phyloP scores from a whole-genome alignment of 2,329 filamentous ascomycete species.

The Curvularia sp. region DNA sequence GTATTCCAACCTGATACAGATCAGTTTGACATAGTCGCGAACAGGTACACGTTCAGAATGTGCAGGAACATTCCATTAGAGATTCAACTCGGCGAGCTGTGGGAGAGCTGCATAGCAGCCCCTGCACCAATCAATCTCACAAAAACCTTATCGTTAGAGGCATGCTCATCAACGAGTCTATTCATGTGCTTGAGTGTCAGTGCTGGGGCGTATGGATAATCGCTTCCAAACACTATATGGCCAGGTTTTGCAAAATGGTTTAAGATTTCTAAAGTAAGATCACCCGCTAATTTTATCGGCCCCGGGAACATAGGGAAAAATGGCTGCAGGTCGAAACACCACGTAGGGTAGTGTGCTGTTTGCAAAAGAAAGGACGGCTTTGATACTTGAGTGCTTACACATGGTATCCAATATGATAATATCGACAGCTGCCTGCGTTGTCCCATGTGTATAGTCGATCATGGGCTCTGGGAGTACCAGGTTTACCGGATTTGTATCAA shows the following conservation, averaged over 20 bases:
- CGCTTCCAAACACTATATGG: background rate
- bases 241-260: background rate
- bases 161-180: background rate
- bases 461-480: background rate
- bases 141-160: background rate
- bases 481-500: background rate
- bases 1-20: too few relatives aligned
- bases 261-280: background rate
- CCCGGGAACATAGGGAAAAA: too few relatives aligned
- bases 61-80: background rate
- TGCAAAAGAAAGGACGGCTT: background rate
- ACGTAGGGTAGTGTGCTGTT: background rate
- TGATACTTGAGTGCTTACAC: background rate
- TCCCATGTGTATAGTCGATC: background rate
- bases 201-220: background rate
- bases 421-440: background rate
- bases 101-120: background rate
- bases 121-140: background rate
- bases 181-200: background rate
- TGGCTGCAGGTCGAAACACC: background rate
- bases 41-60: too few relatives aligned
- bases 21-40: too few relatives aligned
- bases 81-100: background rate
- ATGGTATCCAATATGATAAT: background rate
- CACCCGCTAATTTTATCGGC: background rate